Percentiles rank a stretch among this genome's conserved stretches.
These are phyloP conservation scores for Colletotrichum endophyticum DNA, from an alignment of 2,329 filamentous ascomycete species.

Conservation along the genomic window DNA sequence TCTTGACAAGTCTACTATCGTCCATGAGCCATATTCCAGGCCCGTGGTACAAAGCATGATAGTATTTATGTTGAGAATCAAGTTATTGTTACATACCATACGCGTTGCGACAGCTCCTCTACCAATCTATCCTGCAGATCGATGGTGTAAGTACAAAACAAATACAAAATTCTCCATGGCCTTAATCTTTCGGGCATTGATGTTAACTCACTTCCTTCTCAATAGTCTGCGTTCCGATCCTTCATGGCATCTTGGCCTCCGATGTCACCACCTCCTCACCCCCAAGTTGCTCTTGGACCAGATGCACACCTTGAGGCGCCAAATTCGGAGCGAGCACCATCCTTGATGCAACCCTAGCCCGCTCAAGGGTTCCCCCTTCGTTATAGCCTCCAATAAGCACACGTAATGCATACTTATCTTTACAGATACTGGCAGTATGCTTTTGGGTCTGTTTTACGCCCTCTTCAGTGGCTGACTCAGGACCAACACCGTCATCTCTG, in stretches of 20 bases:
- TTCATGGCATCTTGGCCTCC: background rate
- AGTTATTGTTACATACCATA: too few relatives aligned
- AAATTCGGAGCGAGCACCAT: background rate
- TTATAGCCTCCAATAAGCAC: background rate
- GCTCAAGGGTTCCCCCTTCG: background rate
- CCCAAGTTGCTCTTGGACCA: background rate
- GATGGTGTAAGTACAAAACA: background rate
- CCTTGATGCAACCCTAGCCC: background rate
- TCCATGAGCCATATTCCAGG: too few relatives aligned
- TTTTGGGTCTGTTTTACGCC: background rate
- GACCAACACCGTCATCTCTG: background rate
- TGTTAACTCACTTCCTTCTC: background rate
- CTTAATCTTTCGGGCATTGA: background rate
- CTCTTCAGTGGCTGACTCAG: too few relatives aligned
- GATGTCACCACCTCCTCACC: background rate
- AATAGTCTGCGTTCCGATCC: background rate
- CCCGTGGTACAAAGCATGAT: too few relatives aligned
- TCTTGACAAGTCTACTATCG: too few relatives aligned
- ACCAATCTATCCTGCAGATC: too few relatives aligned
- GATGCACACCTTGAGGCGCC: background rate
- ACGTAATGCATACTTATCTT: background rate
- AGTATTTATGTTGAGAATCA: too few relatives aligned
- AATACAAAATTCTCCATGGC: background rate
- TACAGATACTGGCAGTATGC: background rate
- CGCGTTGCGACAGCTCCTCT: too few relatives aligned